A percentile compares a stretch with the other conserved stretches of the same genome.
Evolutionary conservation across 1,139 yeast species (phyloP).

Genomic region (Petasospora rhodanensis): DNA sequence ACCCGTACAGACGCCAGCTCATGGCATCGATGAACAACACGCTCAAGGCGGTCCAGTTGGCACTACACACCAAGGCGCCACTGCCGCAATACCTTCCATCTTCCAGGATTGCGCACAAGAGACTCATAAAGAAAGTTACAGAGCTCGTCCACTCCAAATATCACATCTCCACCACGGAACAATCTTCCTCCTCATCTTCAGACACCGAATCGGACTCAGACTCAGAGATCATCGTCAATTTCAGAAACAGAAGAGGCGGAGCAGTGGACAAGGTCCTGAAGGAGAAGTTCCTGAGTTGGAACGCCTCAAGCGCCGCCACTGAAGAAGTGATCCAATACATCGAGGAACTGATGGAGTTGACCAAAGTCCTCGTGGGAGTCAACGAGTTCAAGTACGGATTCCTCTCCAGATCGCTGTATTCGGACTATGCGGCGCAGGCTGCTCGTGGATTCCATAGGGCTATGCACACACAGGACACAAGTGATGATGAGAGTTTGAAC

Average conservation of each 20-base stretch:
- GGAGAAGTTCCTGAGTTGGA: constrained; percentile 44
- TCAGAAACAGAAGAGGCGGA: constrained; percentile 9
- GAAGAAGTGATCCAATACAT: constrained; percentile 46
- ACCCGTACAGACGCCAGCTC: constrained; percentile 41
- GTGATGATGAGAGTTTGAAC: constrained; percentile 7
- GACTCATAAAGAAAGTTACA: constrained; percentile 39
- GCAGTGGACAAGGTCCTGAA: constrained; percentile 22
- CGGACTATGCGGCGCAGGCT: constrained; percentile 40
- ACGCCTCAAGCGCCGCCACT: constrained; percentile 43
- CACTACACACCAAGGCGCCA: constrained; percentile 39
- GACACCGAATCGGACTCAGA: constrained; percentile 11
- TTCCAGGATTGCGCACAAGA: constrained; percentile 42
- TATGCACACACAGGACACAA: constrained; percentile 2
- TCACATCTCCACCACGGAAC: no score
- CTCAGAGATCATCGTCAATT: constrained; percentile 14
- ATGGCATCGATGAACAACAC: constrained; percentile 35
- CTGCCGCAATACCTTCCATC: constrained; percentile 48
- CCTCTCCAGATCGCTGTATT: constrained; percentile 40
- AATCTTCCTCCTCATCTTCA: background rate
- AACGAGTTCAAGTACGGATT: constrained; percentile 46
- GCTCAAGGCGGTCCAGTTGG: constrained; percentile 39
- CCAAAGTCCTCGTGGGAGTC: constrained; percentile 42
- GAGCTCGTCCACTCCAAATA: constrained; percentile 29
- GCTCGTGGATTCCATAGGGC: constrained; percentile 12
- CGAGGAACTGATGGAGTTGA: constrained; percentile 40